Evolutionary conservation across 2,329 filamentous ascomycete genomes (phyloP), one percentile per base, ranked within the genome.

Genomic region (Onygenales sp.): DNA sequence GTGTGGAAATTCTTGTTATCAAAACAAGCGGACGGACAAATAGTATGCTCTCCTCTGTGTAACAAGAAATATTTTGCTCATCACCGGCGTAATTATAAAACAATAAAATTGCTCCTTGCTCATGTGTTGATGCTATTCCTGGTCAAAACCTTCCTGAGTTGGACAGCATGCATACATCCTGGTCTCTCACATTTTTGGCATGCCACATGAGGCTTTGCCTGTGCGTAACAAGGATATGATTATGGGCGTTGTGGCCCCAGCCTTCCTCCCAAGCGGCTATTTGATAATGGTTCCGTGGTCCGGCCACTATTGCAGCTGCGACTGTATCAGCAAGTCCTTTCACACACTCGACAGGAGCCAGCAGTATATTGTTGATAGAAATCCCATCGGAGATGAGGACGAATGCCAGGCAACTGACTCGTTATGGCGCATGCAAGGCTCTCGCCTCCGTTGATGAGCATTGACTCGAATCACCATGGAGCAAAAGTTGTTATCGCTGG

Each of bases 401-500:
- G n/a, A 45, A 45, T 45, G 43, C n/a, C 27, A 48, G 36, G 42
- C 37, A 51, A 36, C 11, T 54, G 51, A 45, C 36, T 33, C 54
- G 44, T 49, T 57, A 52, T 32, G 36, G 34, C 42, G 48, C 65
- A 63, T n/a, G 58, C 66, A 27, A 65, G 67, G 42, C 62, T 69
- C 52, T 65, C 65, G 36, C 65, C 65, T 43, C 68, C 67, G 43
- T 67, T 70, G 42, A 64, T 70, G 53, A 63, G 67, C 21, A 65
- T 73, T n/a, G 69, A 70, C 49, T 62, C 65, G 17, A 57, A 59
- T 34, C 70, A 74, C 54, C 68, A 71, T 59, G 67, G 67, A 9
- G 70, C 67, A 9, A 63, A 65, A 57, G 61, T 73, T 9, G 68
- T 72, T 14, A 68, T 73, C 37, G 63, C 65, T 7, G 63, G 63